These are phyloP conservation scores for Vitis cinerea DNA, from an alignment of 164 flowering plant species.

Conservation along the genomic window DNA sequence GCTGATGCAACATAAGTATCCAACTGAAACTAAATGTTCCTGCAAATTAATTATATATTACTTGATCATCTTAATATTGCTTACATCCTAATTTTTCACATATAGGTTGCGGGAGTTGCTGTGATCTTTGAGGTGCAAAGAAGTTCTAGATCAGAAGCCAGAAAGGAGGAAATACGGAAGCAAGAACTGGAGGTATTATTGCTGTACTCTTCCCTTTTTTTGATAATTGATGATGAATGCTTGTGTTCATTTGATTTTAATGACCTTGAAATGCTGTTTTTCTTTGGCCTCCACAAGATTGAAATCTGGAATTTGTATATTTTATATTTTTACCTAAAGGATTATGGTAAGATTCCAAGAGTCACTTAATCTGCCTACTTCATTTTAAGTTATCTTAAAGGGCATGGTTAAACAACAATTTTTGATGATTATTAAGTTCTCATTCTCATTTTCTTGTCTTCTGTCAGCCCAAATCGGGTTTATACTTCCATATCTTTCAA, in stretches of 20 bases:
- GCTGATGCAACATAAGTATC: not conserved
- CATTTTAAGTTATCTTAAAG: not conserved
- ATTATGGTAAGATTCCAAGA: not conserved
- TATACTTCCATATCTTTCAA: no score
- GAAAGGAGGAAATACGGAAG: conserved; percentile 57
- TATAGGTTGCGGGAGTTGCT: conserved; percentile 53
- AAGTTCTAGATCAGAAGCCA: conserved; percentile 62
- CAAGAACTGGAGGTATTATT: conserved; percentile 49
- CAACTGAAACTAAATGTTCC: not conserved
- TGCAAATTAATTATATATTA: not conserved
- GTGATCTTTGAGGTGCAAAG: conserved; percentile 64
- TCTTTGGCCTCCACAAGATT: not conserved
- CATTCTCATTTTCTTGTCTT: not conserved
- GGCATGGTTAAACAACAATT: not conserved
- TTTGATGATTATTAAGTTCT: not conserved
- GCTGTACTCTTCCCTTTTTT: not conserved
- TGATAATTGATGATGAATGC: not conserved
- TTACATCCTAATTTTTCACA: not conserved
- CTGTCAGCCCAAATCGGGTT: no score
- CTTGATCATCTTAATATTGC: not conserved
- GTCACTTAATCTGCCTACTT: no score
- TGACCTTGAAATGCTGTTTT: not conserved
- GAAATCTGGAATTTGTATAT: not conserved
- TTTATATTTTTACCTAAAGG: not conserved
- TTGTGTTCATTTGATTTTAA: not conserved